A percentile compares a stretch with the other conserved stretches of the same genome.
Conservation (phyloP, 305 asterid genomes). For the Fraxinus latifolia region DNA sequence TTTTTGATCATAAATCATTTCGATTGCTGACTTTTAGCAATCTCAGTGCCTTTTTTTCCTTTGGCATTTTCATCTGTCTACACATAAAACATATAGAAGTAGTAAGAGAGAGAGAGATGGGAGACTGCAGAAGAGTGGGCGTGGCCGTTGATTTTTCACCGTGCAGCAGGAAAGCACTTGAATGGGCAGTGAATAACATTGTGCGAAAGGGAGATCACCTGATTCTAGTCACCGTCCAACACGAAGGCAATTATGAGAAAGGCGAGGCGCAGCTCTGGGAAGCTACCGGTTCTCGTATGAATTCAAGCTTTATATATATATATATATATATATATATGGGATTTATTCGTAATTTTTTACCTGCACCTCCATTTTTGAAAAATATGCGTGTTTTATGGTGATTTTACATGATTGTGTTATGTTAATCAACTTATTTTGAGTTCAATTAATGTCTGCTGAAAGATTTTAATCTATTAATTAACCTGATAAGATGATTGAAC, state of each 20-base stretch:
- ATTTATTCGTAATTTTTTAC: neutral
- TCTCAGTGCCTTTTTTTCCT: neutral
- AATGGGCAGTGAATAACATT: constrained; percentile 72
- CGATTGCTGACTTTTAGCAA: neutral
- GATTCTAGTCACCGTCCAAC: constrained; percentile 55
- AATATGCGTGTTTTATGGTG: neutral
- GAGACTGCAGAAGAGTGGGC: constrained; percentile 55
- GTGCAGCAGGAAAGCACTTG: constrained; percentile 71
- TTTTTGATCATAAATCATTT: neutral
- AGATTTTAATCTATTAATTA: neutral
- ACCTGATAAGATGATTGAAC: neutral
- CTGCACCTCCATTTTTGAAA: neutral
- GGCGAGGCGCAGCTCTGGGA: constrained; percentile 97
- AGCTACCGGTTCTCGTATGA: constrained; percentile 88
- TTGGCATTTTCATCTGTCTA: neutral
- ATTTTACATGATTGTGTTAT: neutral
- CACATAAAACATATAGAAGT: neutral
- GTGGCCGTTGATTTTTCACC: constrained; percentile 83
- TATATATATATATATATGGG: neutral
- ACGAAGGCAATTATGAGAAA: constrained; percentile 56
- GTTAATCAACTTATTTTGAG: neutral
- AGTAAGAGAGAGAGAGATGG: constrained; percentile 36
- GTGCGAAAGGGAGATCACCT: constrained; percentile 67
- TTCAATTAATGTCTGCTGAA: neutral
- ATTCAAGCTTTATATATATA: neutral